Percentiles rank a stretch among this genome's conserved stretches.
phyloP scores from a whole-genome alignment of 306 rosid species.

The Vigna unguiculata region DNA sequence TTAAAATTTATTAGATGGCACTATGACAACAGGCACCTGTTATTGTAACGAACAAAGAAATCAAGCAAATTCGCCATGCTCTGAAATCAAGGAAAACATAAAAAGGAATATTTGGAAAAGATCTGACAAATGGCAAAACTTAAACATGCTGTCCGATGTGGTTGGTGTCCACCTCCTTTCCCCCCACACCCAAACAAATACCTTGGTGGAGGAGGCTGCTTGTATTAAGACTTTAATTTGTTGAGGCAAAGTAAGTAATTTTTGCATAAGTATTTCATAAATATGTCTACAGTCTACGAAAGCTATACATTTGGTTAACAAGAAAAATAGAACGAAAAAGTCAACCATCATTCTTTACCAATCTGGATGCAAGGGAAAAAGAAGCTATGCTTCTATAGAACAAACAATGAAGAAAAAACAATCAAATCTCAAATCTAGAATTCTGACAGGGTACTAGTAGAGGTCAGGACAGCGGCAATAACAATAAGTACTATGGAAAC shows the following conservation, averaged over 20 bases:
- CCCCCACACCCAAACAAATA: neutral
- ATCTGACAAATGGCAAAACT: neutral
- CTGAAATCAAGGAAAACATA: slow-evolving; percentile 1
- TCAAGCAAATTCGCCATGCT: neutral
- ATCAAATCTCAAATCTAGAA: slow-evolving; percentile 34
- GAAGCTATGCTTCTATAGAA: neutral
- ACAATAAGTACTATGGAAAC: neutral
- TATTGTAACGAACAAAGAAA: slow-evolving; percentile 21
- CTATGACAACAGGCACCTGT: slow-evolving; percentile 16
- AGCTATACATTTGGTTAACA: slow-evolving; percentile 2
- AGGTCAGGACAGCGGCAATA: neutral
- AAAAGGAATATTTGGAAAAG: slow-evolving; percentile 19
- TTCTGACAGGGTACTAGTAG: neutral
- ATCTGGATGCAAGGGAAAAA: slow-evolving; percentile 6
- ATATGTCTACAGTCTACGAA: neutral
- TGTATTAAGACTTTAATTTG: neutral
- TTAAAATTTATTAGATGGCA: slow-evolving; percentile 16
- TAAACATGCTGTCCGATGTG: slow-evolving; percentile 1
- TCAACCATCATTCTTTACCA: slow-evolving; percentile 3
- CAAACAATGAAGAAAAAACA: neutral
- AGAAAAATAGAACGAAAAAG: neutral
- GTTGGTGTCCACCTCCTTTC: neutral
- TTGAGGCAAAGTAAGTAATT: neutral
- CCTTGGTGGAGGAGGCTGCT: neutral
- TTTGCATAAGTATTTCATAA: neutral